Conservation (phyloP, 2,329 filamentous ascomycete species). For the Trichoderma brevicompactum region DNA sequence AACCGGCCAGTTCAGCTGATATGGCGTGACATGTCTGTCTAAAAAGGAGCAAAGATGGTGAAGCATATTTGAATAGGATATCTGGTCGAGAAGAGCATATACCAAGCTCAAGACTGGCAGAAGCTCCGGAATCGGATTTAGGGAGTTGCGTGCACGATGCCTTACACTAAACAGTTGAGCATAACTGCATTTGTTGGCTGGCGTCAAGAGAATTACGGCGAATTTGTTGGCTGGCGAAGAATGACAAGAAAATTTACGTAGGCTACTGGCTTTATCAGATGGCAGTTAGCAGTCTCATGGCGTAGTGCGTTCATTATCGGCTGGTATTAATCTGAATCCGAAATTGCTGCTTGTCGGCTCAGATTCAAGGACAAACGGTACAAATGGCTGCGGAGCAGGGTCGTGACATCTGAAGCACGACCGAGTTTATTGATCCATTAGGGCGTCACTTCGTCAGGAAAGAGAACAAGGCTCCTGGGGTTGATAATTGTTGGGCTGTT, state of each 20-base stretch:
- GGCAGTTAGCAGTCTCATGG: slow-evolving; percentile 38
- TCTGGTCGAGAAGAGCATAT: slow-evolving; percentile 8
- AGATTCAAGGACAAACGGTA: slow-evolving; percentile 39
- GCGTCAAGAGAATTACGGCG: slow-evolving; percentile 41
- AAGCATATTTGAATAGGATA: background rate
- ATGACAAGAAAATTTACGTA: slow-evolving; percentile 40
- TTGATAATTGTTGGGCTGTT: slow-evolving; percentile 42
- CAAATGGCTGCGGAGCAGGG: slow-evolving; percentile 39
- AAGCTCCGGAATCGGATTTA: background rate
- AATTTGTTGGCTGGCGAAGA: slow-evolving; percentile 37
- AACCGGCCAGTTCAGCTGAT: background rate
- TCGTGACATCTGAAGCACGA: slow-evolving; percentile 41
- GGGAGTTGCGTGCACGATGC: slow-evolving; percentile 10
- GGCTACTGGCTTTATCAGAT: slow-evolving; percentile 38
- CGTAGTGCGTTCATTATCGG: slow-evolving; percentile 30
- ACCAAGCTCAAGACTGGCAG: slow-evolving; percentile 3
- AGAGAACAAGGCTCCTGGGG: slow-evolving; percentile 35
- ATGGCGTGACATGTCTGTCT: background rate
- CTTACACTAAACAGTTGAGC: slow-evolving; percentile 4
- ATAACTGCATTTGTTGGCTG: slow-evolving; percentile 2
- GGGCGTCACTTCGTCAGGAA: slow-evolving; percentile 40
- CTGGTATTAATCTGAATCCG: slow-evolving; percentile 33
- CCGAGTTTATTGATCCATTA: slow-evolving; percentile 40
- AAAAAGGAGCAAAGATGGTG: background rate
- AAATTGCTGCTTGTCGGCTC: slow-evolving; percentile 37